Evolutionary conservation across 1,139 yeast genomes (phyloP).

Genomic region (Magnusiomyces fungicola): DNA sequence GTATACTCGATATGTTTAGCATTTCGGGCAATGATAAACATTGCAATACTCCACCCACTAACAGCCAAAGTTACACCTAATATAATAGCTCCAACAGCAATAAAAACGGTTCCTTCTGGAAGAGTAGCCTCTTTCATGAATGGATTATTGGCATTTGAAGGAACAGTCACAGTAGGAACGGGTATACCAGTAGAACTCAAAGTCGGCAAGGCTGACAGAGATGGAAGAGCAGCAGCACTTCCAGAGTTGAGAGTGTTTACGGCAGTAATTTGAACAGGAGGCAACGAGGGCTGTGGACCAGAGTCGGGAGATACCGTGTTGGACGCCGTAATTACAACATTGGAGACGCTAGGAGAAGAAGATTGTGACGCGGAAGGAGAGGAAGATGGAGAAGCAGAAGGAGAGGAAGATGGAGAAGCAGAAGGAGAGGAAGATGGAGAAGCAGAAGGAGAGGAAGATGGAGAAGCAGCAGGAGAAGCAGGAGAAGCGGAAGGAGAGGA

Average conservation of each 20-base stretch:
- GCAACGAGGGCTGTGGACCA: slow-evolving; percentile 1
- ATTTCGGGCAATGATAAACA: slow-evolving; percentile 9
- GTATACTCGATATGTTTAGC: slow-evolving; percentile 5
- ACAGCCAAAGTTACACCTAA: slow-evolving; percentile 48
- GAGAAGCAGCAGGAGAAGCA: too few species aligned
- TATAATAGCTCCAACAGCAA: slow-evolving; percentile 65
- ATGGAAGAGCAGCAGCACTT: not conserved
- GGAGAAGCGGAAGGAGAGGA: too few species aligned
- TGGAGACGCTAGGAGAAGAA: not conserved
- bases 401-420: not conserved
- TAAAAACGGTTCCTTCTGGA: slow-evolving; percentile 73
- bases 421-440: not conserved
- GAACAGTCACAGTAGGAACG: slow-evolving; percentile 59
- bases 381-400: not conserved
- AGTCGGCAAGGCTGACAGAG: slow-evolving; percentile 16
- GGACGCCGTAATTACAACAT: not conserved
- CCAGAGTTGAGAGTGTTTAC: slow-evolving; percentile 8
- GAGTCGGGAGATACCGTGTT: slow-evolving; percentile 1
- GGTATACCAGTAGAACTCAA: slow-evolving; percentile 24
- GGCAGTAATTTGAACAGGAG: slow-evolving; percentile 12
- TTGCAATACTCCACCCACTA: slow-evolving; percentile 29
- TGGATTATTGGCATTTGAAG: slow-evolving; percentile 53
- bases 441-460: not conserved
- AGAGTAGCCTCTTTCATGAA: slow-evolving; percentile 44
- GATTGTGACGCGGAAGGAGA: not conserved